Evolutionary conservation across 345 rosid genomes (phyloP).

Genomic region (Euphorbia peplus): DNA sequence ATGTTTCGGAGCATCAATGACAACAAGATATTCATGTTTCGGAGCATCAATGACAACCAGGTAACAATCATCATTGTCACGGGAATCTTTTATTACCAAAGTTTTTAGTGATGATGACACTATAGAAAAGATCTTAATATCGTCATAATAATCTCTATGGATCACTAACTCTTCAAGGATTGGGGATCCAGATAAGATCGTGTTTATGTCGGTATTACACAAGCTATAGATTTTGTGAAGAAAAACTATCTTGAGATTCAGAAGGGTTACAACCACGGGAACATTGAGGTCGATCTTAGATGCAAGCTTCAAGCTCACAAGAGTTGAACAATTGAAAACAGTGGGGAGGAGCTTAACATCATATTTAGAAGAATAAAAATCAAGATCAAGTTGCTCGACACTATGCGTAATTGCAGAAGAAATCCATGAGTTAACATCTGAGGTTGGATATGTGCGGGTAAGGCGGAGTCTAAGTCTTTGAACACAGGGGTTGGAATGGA

Average conservation of each 20-base stretch:
- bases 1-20: slow-evolving; percentile 6
- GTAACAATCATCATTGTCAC: background rate
- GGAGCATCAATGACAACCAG: slow-evolving; percentile 1
- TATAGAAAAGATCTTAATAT: background rate
- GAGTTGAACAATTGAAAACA: background rate
- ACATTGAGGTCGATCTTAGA: background rate
- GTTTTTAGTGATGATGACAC: background rate
- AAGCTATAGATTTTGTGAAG: background rate
- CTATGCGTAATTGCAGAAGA: background rate
- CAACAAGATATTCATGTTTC: background rate
- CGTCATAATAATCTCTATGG: background rate
- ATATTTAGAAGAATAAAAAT: accelerated
- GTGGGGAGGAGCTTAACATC: background rate
- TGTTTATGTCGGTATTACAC: background rate
- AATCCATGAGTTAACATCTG: background rate
- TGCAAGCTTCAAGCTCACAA: background rate
- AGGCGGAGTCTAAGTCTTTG: background rate
- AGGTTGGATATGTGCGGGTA: background rate
- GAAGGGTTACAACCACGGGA: background rate
- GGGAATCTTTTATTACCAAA: background rate
- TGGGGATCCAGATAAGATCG: background rate
- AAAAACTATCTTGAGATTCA: background rate
- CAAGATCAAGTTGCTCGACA: background rate
- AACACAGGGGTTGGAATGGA: background rate
- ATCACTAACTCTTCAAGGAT: background rate